These are phyloP conservation scores for Pythium periplocum DNA, from an alignment of 352 stramenopile genomes.

Conservation along the genomic window DNA sequence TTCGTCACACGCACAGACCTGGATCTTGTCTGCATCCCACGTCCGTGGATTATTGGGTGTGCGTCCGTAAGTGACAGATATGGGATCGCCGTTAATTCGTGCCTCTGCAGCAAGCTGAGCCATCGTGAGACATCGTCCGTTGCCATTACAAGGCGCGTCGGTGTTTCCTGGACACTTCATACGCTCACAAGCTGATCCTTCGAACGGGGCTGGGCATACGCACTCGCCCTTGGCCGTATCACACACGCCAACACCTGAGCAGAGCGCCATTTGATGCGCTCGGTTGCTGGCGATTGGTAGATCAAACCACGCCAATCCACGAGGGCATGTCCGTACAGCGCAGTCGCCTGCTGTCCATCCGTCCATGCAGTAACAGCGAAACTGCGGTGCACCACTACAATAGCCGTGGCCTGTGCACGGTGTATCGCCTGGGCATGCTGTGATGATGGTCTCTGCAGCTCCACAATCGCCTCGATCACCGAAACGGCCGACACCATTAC, in stretches of 20 bases:
- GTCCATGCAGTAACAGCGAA: slow-evolving; percentile 58
- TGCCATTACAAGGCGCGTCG: slow-evolving; percentile 47
- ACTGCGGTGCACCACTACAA: slow-evolving; percentile 60
- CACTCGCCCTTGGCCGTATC: slow-evolving; percentile 59
- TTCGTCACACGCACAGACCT: slow-evolving; percentile 84
- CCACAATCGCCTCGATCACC: slow-evolving; percentile 70
- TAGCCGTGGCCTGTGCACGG: slow-evolving; percentile 71
- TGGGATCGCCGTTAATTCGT: slow-evolving; percentile 40
- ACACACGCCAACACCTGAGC: slow-evolving; percentile 67
- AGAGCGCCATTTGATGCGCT: slow-evolving; percentile 45
- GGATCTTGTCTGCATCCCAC: slow-evolving; percentile 87
- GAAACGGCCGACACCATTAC: slow-evolving; percentile 36
- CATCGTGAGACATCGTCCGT: slow-evolving; percentile 70
- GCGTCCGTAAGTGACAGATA: slow-evolving; percentile 50
- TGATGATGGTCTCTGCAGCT: slow-evolving; percentile 16
- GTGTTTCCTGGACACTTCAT: slow-evolving; percentile 53
- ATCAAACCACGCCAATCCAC: slow-evolving; percentile 67
- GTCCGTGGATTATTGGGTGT: slow-evolving; percentile 63
- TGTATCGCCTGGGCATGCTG: slow-evolving; percentile 32
- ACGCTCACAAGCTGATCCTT: slow-evolving; percentile 62
- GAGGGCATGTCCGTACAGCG: slow-evolving; percentile 58
- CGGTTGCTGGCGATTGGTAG: slow-evolving; percentile 43
- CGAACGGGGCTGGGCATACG: slow-evolving; percentile 50
- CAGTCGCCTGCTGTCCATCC: slow-evolving; percentile 66
- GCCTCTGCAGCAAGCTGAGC: slow-evolving; percentile 48